Conservation (phyloP, 2,329 filamentous ascomycete species). For the Truncatella angustata region DNA sequence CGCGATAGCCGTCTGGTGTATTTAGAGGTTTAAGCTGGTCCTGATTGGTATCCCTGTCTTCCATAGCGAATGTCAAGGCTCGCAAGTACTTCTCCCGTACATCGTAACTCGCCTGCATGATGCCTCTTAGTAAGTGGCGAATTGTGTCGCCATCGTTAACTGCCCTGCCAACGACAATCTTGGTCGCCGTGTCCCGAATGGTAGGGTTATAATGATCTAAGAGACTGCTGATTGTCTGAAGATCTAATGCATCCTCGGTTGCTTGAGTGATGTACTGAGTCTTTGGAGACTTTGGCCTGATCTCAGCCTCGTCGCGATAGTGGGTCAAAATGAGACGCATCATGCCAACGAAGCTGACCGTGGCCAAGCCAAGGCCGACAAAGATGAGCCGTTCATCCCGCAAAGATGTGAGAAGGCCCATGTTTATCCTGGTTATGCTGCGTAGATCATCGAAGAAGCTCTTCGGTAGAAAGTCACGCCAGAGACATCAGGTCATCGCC, state of each 20-base stretch:
- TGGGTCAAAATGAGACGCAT: conserved; percentile 58
- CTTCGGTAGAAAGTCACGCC: neutral
- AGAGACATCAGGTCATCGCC: neutral
- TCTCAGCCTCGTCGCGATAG: conserved; percentile 63
- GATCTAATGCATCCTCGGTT: conserved; percentile 68
- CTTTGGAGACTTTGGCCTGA: conserved; percentile 63
- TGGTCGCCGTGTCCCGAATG: conserved; percentile 66
- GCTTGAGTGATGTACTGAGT: conserved; percentile 73
- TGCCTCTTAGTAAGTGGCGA: conserved; percentile 52
- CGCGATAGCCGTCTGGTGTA: conserved; percentile 49
- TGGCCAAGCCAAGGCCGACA: conserved; percentile 53
- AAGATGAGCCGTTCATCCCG: conserved; percentile 55
- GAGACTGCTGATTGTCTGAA: conserved; percentile 65
- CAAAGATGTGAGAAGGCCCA: conserved; percentile 37
- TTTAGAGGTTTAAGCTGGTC: conserved; percentile 48
- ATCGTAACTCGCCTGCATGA: conserved; percentile 58
- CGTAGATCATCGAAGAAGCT: neutral
- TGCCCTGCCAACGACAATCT: conserved; percentile 54
- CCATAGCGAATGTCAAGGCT: conserved; percentile 55
- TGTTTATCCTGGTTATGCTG: conserved; percentile 23
- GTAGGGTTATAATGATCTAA: conserved; percentile 70
- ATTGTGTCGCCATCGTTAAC: conserved; percentile 57
- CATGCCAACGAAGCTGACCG: conserved; percentile 55
- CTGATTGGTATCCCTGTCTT: conserved; percentile 34
- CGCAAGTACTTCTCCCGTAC: conserved; percentile 56